Percentiles rank a stretch among this genome's conserved stretches.
These are phyloP conservation scores for Cyclotella choctawhatcheeana DNA, from an alignment of 108 stramenopile genomes.

Conservation along the genomic window DNA sequence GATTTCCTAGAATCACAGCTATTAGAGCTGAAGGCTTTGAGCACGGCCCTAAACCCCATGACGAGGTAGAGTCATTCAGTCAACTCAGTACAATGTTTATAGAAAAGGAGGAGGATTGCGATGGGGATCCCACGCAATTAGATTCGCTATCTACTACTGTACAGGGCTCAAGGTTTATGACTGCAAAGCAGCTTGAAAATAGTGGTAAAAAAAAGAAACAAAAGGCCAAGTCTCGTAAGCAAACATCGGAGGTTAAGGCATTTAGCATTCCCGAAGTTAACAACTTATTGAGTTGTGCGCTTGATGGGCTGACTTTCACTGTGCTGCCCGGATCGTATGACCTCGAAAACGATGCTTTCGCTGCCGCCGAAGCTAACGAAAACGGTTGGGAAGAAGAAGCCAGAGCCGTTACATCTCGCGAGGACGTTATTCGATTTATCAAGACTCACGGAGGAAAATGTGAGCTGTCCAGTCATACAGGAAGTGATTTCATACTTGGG, in stretches of 20 bases:
- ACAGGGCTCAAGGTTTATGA: constrained; percentile 58
- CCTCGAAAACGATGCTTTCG: constrained; percentile 53
- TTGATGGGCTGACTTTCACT: constrained; percentile 62
- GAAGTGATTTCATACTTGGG: constrained; percentile 25
- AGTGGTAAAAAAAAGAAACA: constrained; percentile 44
- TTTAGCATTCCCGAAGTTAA: constrained; percentile 29
- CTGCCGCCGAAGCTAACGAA: constrained; percentile 62
- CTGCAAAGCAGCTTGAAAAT: constrained; percentile 59
- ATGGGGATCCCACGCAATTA: constrained; percentile 23
- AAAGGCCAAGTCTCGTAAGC: constrained; percentile 23
- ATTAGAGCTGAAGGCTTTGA: constrained; percentile 60
- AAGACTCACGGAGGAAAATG: constrained; percentile 68
- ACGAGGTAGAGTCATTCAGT: constrained; percentile 51
- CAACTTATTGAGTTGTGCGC: constrained; percentile 20
- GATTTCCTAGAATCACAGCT: constrained; percentile 76
- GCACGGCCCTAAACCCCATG: constrained; percentile 51
- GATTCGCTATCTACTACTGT: constrained; percentile 19
- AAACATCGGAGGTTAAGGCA: constrained; percentile 35
- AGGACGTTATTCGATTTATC: constrained; percentile 74
- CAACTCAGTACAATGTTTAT: constrained; percentile 54
- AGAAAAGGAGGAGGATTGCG: constrained; percentile 42
- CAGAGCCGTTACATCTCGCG: constrained; percentile 39
- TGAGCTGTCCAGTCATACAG: constrained; percentile 28
- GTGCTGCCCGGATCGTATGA: constrained; percentile 75
- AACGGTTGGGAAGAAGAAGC: constrained; percentile 70